A percentile compares a stretch with the other conserved stretches of the same genome.
Evolutionary conservation across 768 basidiomycete species (phyloP).

Genomic region (Termitomyces heimii): DNA sequence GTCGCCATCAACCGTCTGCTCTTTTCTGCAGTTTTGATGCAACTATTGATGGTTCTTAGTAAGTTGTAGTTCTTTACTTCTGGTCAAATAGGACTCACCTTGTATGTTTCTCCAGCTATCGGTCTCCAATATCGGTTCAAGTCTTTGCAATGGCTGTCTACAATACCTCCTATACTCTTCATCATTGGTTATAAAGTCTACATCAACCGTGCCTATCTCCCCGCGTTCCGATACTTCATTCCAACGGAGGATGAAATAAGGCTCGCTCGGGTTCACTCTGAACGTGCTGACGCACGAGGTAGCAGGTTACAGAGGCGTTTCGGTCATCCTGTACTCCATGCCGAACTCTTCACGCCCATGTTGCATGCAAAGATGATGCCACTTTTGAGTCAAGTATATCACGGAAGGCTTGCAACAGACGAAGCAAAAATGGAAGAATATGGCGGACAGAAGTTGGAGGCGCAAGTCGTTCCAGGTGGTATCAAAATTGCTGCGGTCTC

Average conservation of each 20-base stretch:
- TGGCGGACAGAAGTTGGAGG: constrained; percentile 71
- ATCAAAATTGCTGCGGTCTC: constrained; percentile 80
- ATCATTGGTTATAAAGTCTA: constrained; percentile 82
- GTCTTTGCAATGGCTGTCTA: constrained; percentile 74
- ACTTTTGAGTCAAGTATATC: constrained; percentile 68
- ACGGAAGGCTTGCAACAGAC: constrained; percentile 60
- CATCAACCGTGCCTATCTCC: constrained; percentile 61
- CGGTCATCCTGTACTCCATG: constrained; percentile 87
- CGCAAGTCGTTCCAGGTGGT: constrained; percentile 70
- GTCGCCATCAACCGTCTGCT: constrained; percentile 88
- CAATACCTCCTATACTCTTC: constrained; percentile 82
- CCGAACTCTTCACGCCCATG: constrained; percentile 86
- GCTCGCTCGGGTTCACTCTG: constrained; percentile 69
- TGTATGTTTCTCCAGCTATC: constrained; percentile 47
- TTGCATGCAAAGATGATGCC: constrained; percentile 83
- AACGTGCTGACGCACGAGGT: constrained; percentile 64
- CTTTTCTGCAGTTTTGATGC: constrained; percentile 79
- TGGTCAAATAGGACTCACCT: constrained; percentile 5
- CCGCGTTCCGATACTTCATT: constrained; percentile 75
- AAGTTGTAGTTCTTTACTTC: constrained; percentile 22
- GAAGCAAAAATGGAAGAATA: constrained; percentile 70
- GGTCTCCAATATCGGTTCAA: constrained; percentile 74
- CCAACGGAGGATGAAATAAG: constrained; percentile 77
- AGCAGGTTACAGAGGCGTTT: constrained; percentile 86
- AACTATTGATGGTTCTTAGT: constrained; percentile 83